phyloP scores from a whole-genome alignment of 2,329 filamentous ascomycete genomes.

The Ophiostoma quercus region DNA sequence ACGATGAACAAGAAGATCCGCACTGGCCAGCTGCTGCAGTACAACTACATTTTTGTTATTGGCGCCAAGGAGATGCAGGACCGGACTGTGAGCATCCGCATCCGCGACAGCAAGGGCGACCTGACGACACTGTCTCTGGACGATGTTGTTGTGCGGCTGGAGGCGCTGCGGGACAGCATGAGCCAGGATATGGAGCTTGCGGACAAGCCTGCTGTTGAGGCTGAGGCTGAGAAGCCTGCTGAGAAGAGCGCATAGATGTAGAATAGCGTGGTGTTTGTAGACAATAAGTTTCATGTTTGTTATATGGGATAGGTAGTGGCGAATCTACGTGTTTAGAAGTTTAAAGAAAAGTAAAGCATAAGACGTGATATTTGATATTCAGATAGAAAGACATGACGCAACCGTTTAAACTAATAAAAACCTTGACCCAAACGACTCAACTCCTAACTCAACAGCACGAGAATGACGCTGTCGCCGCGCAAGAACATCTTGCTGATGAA shows the following conservation, averaged over 20 bases:
- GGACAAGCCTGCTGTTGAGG: conserved; percentile 13
- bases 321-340: too few species aligned
- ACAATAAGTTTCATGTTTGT: neutral
- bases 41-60: conserved; percentile 68
- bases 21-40: conserved; percentile 71
- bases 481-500: conserved; percentile 99
- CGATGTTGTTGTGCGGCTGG: conserved; percentile 24
- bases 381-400: neutral
- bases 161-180: conserved; percentile 24
- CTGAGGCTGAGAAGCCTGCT: neutral
- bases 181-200: conserved; percentile 25
- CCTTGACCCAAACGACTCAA: neutral
- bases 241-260: neutral
- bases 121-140: conserved; percentile 27
- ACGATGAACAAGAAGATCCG: conserved; percentile 88
- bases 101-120: conserved; percentile 29
- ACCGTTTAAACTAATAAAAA: neutral
- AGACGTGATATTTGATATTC: neutral
- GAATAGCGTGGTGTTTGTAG: neutral
- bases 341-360: neutral
- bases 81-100: conserved; percentile 30
- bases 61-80: conserved; percentile 30
- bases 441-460: conserved; percentile 69
- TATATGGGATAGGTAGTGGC: too few species aligned
- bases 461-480: conserved; percentile 79